phyloP scores from a whole-genome alignment of 495 filamentous ascomycete genomes.

The Annulohypoxylon moriforme region DNA sequence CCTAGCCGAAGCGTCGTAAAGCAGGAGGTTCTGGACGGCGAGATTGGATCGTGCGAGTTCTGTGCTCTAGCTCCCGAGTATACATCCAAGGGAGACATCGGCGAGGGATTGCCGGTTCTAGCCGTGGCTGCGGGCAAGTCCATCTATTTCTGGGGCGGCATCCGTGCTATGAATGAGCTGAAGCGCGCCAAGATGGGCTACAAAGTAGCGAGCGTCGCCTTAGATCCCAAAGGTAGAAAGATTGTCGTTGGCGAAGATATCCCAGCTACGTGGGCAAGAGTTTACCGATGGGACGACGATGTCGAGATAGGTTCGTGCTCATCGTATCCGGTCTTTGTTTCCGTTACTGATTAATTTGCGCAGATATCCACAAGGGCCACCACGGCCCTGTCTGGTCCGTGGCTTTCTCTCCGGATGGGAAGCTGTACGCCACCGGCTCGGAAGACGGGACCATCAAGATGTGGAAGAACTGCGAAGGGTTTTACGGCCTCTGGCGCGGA shows the following conservation, averaged over 20 bases:
- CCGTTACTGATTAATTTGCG: constrained; percentile 5
- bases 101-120: constrained; percentile 65
- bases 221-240: constrained; percentile 82
- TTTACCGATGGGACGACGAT: constrained; percentile 86
- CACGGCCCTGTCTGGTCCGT: constrained; percentile 97
- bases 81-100: constrained; percentile 59
- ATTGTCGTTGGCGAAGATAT: constrained; percentile 85
- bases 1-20: constrained; percentile 75
- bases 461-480: constrained; percentile 71
- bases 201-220: constrained; percentile 87
- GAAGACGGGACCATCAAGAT: constrained; percentile 98
- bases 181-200: constrained; percentile 81
- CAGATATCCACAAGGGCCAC: constrained; percentile 94
- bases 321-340: neutral
- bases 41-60: constrained; percentile 90
- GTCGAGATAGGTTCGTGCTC: constrained; percentile 74
- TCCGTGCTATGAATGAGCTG: constrained; percentile 72
- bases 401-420: constrained; percentile 92
- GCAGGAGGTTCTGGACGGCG: constrained; percentile 78
- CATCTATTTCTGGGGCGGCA: constrained; percentile 92
- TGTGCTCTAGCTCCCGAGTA: constrained; percentile 63
- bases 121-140: constrained; percentile 85
- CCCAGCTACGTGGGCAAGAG: constrained; percentile 92
- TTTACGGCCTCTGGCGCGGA: constrained; percentile 65
- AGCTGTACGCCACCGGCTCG: constrained; percentile 93